A percentile compares a stretch with the other conserved stretches of the same genome.
phyloP scores from a whole-genome alignment of 2,329 filamentous ascomycete species.

The Nothopassalora personata region DNA sequence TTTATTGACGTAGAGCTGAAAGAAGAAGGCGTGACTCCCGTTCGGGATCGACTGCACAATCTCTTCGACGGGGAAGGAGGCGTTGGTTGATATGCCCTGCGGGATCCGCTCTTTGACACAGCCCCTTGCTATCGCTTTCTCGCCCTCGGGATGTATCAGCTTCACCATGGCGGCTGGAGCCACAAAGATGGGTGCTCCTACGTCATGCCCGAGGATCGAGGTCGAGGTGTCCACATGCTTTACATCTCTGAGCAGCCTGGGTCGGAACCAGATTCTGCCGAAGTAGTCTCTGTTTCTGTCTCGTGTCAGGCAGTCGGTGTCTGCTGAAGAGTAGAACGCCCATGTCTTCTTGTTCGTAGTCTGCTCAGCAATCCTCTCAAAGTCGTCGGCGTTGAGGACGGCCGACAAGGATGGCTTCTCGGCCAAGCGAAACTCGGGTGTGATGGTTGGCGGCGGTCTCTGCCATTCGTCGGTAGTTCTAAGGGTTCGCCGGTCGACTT shows the following conservation, averaged over 20 bases:
- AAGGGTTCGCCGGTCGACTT: slow-evolving; percentile 26
- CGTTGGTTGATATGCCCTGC: slow-evolving; percentile 32
- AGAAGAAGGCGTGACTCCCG: slow-evolving; percentile 43
- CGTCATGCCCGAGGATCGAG: slow-evolving; percentile 31
- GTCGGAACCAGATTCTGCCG: slow-evolving; percentile 44
- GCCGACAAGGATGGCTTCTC: slow-evolving; percentile 43
- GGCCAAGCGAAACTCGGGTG: slow-evolving; percentile 28
- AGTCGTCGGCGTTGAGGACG: slow-evolving; percentile 45
- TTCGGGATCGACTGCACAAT: slow-evolving; percentile 24
- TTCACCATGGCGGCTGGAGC: slow-evolving; percentile 35
- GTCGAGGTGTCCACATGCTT: slow-evolving; percentile 31
- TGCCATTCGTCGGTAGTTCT: slow-evolving; percentile 27
- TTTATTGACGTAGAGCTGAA: slow-evolving; percentile 60
- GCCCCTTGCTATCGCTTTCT: slow-evolving; percentile 33
- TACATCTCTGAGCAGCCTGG: slow-evolving; percentile 42
- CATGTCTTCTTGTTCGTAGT: slow-evolving; percentile 37
- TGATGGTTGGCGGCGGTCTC: slow-evolving; percentile 28
- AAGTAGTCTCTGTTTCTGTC: slow-evolving; percentile 41
- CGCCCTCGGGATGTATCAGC: slow-evolving; percentile 36
- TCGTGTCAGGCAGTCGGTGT: slow-evolving; percentile 47
- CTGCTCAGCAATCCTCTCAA: slow-evolving; percentile 38
- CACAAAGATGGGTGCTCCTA: slow-evolving; percentile 35
- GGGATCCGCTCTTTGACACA: slow-evolving; percentile 25
- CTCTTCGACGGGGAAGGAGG: slow-evolving; percentile 30
- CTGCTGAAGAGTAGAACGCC: slow-evolving; percentile 47